These are phyloP conservation scores for Paramecium primaurelia DNA, from an alignment of 73 alveolate genomes.

Conservation along the genomic window DNA sequence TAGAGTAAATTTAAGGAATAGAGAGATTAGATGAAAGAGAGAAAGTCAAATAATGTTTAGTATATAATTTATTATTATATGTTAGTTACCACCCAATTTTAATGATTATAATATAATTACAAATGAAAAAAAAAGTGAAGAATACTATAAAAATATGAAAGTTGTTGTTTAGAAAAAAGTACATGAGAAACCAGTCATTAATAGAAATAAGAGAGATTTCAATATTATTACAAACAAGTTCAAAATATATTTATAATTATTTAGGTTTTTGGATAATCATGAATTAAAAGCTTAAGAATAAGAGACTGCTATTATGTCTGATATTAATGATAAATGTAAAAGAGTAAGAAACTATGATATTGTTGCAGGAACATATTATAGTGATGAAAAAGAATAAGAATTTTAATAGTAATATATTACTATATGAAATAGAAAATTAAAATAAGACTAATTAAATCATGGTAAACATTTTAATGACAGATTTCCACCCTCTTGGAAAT, in stretches of 20 bases:
- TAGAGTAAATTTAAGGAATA: not conserved
- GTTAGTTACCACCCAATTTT: slow-evolving; percentile 33
- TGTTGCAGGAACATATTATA: not conserved
- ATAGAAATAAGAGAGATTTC: slow-evolving; percentile 44
- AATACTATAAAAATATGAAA: slow-evolving; percentile 18
- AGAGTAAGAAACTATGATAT: not conserved
- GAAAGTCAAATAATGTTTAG: not conserved
- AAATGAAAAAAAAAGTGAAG: slow-evolving; percentile 34
- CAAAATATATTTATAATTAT: not conserved
- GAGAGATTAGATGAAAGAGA: slow-evolving; percentile 48
- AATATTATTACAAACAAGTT: slow-evolving; percentile 32
- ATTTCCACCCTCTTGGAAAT: slow-evolving; percentile 46
- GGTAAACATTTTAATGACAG: slow-evolving; percentile 36
- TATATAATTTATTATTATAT: not conserved
- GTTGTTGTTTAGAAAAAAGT: not conserved
- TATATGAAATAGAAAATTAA: not conserved
- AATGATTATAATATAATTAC: slow-evolving; percentile 46
- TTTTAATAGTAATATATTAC: not conserved
- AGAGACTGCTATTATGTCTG: not conserved
- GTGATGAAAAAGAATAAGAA: not conserved
- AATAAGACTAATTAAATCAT: slow-evolving; percentile 11
- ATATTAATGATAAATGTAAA: not conserved
- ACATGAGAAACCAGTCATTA: not conserved
- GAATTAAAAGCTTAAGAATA: not conserved
- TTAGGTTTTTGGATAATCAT: not conserved